Evolutionary conservation across 139 green algal species (phyloP).

Genomic region (Volvox reticuliferus): DNA sequence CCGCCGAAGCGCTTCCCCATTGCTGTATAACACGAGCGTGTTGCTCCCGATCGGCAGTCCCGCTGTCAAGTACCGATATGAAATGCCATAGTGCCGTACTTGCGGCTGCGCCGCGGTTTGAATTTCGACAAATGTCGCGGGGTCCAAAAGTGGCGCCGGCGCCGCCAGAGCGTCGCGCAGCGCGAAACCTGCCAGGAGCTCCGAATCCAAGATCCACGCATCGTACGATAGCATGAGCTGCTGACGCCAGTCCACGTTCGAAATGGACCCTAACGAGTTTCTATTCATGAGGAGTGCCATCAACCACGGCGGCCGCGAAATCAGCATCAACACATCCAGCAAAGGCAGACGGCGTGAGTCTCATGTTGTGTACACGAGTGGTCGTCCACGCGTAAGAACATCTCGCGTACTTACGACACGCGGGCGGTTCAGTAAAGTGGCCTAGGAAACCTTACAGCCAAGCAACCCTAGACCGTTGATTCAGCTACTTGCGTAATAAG

Average conservation of each 20-base stretch:
- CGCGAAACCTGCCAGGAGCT: slow-evolving; percentile 12
- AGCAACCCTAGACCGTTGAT: not conserved
- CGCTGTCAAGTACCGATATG: not conserved
- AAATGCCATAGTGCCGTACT: not conserved
- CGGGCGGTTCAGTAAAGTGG: too few species aligned
- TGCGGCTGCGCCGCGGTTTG: not conserved
- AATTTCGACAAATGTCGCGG: not conserved
- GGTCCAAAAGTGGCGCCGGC: not conserved
- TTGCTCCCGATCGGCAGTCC: not conserved
- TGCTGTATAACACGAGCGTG: slow-evolving; percentile 8
- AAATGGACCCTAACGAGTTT: too few species aligned
- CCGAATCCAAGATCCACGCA: slow-evolving; percentile 33
- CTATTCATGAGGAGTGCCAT: too few species aligned
- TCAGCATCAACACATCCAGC: too few species aligned
- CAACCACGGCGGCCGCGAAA: too few species aligned
- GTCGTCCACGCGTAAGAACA: too few species aligned
- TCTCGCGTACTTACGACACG: too few species aligned
- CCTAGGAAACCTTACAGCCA: not conserved
- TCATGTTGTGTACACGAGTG: too few species aligned
- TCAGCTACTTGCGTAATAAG: too few species aligned
- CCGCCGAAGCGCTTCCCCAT: not conserved
- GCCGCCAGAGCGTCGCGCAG: not conserved
- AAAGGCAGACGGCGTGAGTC: too few species aligned
- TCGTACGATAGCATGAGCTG: not conserved
- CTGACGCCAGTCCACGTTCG: not conserved